These are phyloP conservation scores for Halenospora varia DNA, from an alignment of 495 filamentous ascomycete species.

Conservation along the genomic window DNA sequence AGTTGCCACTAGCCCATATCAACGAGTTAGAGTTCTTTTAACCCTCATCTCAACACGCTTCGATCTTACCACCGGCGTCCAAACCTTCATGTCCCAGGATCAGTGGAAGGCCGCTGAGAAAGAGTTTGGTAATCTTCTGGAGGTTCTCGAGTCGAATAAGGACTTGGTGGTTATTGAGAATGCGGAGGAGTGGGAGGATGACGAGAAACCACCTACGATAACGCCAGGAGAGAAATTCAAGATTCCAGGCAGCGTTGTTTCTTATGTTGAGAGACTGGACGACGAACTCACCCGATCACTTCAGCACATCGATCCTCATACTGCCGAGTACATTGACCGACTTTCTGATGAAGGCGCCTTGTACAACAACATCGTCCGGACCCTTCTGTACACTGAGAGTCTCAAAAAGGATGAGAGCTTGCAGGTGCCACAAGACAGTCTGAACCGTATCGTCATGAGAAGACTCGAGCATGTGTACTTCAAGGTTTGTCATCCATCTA, in stretches of 20 bases:
- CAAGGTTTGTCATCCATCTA: slow-evolving; percentile 56
- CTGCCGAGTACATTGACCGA: slow-evolving; percentile 95
- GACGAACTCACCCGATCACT: slow-evolving; percentile 95
- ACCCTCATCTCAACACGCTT: slow-evolving; percentile 92
- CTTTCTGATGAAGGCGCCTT: slow-evolving; percentile 87
- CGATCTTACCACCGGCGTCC: slow-evolving; percentile 78
- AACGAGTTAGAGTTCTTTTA: slow-evolving; percentile 87
- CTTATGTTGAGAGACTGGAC: slow-evolving; percentile 91
- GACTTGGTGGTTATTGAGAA: slow-evolving; percentile 81
- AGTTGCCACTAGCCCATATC: slow-evolving; percentile 85
- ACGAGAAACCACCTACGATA: slow-evolving; percentile 81
- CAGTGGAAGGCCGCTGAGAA: slow-evolving; percentile 95
- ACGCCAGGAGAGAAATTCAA: slow-evolving; percentile 67
- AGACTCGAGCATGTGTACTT: slow-evolving; percentile 97
- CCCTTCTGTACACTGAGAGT: slow-evolving; percentile 80
- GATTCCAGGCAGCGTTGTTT: slow-evolving; percentile 90
- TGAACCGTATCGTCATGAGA: slow-evolving; percentile 90
- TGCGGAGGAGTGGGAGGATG: slow-evolving; percentile 98
- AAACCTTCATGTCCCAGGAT: slow-evolving; percentile 86
- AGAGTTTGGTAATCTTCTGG: slow-evolving; percentile 73
- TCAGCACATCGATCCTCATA: slow-evolving; percentile 96
- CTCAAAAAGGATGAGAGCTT: slow-evolving; percentile 67
- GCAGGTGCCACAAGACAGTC: slow-evolving; percentile 70
- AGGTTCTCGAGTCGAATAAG: slow-evolving; percentile 70
- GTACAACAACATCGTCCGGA: slow-evolving; percentile 85